Conservation (phyloP, 441 rosid genomes). For the Raphanus hybrid region DNA sequence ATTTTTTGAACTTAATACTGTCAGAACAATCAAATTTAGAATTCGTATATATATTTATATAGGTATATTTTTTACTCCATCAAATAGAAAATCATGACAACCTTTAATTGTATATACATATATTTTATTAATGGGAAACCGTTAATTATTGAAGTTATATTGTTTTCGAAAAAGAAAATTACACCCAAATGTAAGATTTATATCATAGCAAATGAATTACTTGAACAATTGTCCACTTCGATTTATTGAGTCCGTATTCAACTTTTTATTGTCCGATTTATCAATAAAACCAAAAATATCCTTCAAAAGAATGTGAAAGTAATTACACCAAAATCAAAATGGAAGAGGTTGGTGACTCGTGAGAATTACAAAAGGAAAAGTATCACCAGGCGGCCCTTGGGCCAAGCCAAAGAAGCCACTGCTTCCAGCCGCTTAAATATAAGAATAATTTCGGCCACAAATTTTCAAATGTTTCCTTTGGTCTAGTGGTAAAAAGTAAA, state of each 20-base stretch:
- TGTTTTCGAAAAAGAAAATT: not conserved
- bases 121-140: not conserved
- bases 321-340: not conserved
- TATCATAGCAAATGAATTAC: not conserved
- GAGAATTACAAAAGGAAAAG: not conserved
- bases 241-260: too few relatives aligned
- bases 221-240: not conserved
- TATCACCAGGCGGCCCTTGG: too few relatives aligned
- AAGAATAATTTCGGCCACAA: too few relatives aligned
- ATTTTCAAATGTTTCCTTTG: too few relatives aligned
- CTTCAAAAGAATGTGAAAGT: not conserved
- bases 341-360: not conserved
- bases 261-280: too few relatives aligned
- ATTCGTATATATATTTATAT: constrained; percentile 16
- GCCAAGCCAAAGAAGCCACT: too few relatives aligned
- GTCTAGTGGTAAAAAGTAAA: too few relatives aligned
- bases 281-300: not conserved
- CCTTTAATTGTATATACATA: not conserved
- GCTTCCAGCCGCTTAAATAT: too few relatives aligned
- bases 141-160: not conserved
- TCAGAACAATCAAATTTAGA: constrained; percentile 6
- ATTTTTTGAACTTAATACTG: constrained; percentile 5
- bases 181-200: not conserved
- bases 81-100: not conserved
- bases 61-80: not conserved